Evolutionary conservation across 768 basidiomycete genomes (phyloP), one percentile per base, ranked within the genome.

Genomic region (Termitomyces sp.): DNA sequence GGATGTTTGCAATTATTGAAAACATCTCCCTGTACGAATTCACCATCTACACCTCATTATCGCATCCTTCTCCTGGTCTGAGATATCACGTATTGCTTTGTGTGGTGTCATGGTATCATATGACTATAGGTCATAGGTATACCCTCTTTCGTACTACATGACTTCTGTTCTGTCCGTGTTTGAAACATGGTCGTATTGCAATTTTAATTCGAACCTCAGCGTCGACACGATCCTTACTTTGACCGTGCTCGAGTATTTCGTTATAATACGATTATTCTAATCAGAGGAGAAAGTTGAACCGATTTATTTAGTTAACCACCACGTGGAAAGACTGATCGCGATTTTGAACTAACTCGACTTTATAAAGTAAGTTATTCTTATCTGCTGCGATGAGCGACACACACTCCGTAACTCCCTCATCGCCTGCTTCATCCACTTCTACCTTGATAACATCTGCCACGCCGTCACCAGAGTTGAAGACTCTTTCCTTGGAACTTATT

Each of bases 381-480:
- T 20, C 26, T 48, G 5, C 22, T 20, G 26, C 27, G 43, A 74
- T 75, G 72, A 72, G 69, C 61, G 70, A 74, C 64, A 55, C 61
- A 24, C 67, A 68, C 37, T 69, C 68, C 26, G 64, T 67, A 13
- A 73, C 76, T 37, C 47, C 67, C n/a, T 63, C 72, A 29, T 79
- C 84, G 1, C 76, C 79, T 49, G 59, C 69, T 14, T 59, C 66
- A 20, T 71, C 74, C 18, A 69, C 71, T 9, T 82, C 82, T 5
- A 82, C 84, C 3, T 76, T 81, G 22, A 74, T 75, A 1, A 82
- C 86, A 13, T 82, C 83, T 1, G 65, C 77, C 14, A 8, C 34
- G 4, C 81, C 85, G 26, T 87, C 88, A 16, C 85, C 88, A 4
- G 75, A 82, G 56, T 68, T 87, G 20, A 72, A 79, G 46, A 74